Evolutionary conservation across 163 green algal species (phyloP), one percentile per base, ranked within the genome.

Genomic region (Chlorella variabilis): DNA sequence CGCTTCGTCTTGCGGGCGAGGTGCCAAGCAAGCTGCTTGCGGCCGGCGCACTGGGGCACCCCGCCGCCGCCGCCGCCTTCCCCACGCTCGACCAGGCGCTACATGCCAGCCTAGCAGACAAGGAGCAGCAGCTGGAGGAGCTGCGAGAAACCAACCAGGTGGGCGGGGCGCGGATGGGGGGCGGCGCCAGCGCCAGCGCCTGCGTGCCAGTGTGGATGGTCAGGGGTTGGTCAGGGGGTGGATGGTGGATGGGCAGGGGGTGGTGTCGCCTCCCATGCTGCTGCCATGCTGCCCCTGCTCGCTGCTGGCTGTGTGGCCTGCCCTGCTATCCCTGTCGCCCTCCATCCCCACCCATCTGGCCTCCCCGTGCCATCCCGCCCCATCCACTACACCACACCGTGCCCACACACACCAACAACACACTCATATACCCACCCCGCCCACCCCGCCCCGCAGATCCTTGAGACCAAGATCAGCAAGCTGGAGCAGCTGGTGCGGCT

Each of bases 401-500:
- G n/a, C n/a, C n/a, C n/a, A n/a, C n/a, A n/a, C n/a, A n/a, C n/a
- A n/a, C n/a, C n/a, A n/a, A n/a, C 15, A 18, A 17, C 34, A 20
- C 3, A 31, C 65, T 33, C 9, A 2, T 2, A 31, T 48, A 5
- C 4, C 17, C 29, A 2, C 25, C 20, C 0, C 36, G 18, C 71
- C 20, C 6, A 2, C 69, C 2, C 23, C 23, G n/a, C 34, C 9
- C 49, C 42, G 48, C 77, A 83, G 77, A 77, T 83, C 21, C 88
- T 98, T 17, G 91, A 97, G 76, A 93, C 92, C 36, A 99, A 99
- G 83, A 89, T 96, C n/a, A 81, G 87, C 51, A 99, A 98, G 87
- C 90, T 98, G 79, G 96, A 99, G 90, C 92, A 98, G 89, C 87
- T 99, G 70, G 88, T 99, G 49, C 89, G 93, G 45, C 88, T 98